These are phyloP conservation scores for Leishmania turanica DNA, from an alignment of 208 protist species.

Conservation along the genomic window DNA sequence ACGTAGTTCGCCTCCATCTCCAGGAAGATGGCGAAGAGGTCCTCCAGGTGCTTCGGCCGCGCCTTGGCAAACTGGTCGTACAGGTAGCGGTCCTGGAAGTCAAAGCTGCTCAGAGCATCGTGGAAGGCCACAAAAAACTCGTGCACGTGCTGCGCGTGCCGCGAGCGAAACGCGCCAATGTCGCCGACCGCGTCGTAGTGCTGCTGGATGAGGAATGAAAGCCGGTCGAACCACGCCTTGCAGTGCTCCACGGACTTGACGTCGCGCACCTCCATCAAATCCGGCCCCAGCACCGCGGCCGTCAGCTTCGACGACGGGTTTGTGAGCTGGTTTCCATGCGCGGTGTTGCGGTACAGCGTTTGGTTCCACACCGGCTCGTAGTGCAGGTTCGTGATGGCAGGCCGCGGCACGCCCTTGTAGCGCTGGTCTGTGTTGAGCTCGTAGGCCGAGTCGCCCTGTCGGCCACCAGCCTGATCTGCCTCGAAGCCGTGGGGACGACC, in stretches of 20 bases:
- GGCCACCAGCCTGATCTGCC: constrained; percentile 51
- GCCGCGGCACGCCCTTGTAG: constrained; percentile 72
- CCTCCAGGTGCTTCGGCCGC: constrained; percentile 63
- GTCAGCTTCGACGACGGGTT: constrained; percentile 69
- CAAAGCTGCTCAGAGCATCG: constrained; percentile 83
- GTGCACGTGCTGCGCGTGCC: constrained; percentile 87
- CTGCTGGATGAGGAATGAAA: constrained; percentile 78
- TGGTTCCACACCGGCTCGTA: constrained; percentile 84
- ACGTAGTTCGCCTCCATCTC: constrained; percentile 93
- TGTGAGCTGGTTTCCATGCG: constrained; percentile 61
- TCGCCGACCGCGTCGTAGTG: constrained; percentile 90
- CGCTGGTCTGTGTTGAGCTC: constrained; percentile 72
- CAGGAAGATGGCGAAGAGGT: constrained; percentile 90
- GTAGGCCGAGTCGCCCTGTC: constrained; percentile 65
- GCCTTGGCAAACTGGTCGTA: constrained; percentile 59
- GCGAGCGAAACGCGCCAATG: constrained; percentile 76
- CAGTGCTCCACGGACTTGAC: constrained; percentile 84
- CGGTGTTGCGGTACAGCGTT: constrained; percentile 70
- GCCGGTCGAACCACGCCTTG: constrained; percentile 86
- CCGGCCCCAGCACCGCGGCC: constrained; percentile 69
- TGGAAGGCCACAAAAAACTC: constrained; percentile 90
- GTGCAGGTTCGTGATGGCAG: constrained; percentile 79
- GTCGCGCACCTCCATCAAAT: constrained; percentile 77
- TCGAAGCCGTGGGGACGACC: constrained; percentile 80
- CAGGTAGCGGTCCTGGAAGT: constrained; percentile 85